Percentiles rank a stretch among this genome's conserved stretches.
phyloP scores from a whole-genome alignment of 2,329 filamentous ascomycete genomes.

The Blastomyces parvus region DNA sequence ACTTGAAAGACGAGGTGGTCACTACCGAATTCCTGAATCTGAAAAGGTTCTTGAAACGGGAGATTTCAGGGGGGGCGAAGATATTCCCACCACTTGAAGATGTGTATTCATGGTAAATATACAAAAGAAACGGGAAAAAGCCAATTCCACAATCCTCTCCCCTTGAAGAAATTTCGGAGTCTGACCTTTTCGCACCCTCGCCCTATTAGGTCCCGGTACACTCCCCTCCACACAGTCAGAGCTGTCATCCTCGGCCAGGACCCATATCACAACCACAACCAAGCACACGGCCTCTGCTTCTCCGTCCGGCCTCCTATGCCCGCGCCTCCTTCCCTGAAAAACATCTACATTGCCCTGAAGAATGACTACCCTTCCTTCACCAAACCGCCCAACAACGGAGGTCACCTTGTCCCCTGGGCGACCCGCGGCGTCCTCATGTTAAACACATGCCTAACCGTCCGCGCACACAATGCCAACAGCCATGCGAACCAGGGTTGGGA shows the following conservation, averaged over 20 bases:
- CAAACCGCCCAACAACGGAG: constrained; percentile 64
- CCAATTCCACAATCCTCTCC: background rate
- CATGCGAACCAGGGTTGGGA: constrained; percentile 89
- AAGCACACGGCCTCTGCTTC: constrained; percentile 94
- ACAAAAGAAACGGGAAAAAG: constrained; percentile 16
- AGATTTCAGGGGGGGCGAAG: constrained; percentile 62
- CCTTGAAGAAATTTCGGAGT: background rate
- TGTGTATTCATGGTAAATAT: constrained; percentile 77
- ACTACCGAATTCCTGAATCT: constrained; percentile 73
- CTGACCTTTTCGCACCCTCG: background rate
- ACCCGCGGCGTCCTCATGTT: constrained; percentile 85
- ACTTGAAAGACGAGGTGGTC: constrained; percentile 76
- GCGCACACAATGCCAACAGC: constrained; percentile 75
- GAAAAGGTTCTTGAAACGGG: constrained; percentile 76
- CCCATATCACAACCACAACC: constrained; percentile 90
- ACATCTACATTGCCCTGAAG: constrained; percentile 83
- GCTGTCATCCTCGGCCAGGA: constrained; percentile 93
- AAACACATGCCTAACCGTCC: constrained; percentile 91
- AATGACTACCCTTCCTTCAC: constrained; percentile 79
- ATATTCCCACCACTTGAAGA: constrained; percentile 82
- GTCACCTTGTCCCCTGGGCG: constrained; percentile 86
- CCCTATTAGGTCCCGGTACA: constrained; percentile 73
- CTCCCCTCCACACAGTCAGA: constrained; percentile 78
- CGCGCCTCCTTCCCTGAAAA: constrained; percentile 80
- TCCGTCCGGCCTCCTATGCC: constrained; percentile 81